Evolutionary conservation across 2,329 filamentous ascomycete species (phyloP).

Genomic region (Aspergillus neotritici): DNA sequence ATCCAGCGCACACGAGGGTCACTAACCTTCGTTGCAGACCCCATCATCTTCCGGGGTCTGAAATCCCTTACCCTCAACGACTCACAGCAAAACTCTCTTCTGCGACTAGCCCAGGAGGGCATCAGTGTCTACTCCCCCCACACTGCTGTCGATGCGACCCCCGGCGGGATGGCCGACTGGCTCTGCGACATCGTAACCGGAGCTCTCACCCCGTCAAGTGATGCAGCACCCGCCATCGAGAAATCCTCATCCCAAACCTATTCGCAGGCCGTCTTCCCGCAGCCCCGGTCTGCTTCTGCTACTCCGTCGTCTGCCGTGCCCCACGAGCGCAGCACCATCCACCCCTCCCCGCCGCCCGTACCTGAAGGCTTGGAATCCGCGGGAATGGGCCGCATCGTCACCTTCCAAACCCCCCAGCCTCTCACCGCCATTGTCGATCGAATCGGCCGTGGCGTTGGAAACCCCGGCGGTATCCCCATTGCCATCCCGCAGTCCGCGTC

Average conservation of each 20-base stretch:
- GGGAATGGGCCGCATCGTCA: constrained; percentile 58
- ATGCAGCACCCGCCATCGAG: constrained; percentile 6
- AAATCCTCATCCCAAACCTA: constrained; percentile 27
- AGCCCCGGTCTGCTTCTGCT: constrained; percentile 21
- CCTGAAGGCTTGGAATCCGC: constrained; percentile 44
- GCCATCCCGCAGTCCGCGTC: constrained; percentile 57
- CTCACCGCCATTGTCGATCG: constrained; percentile 56
- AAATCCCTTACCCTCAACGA: constrained; percentile 82
- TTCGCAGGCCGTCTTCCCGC: constrained; percentile 38
- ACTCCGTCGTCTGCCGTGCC: constrained; percentile 35
- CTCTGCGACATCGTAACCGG: constrained; percentile 77
- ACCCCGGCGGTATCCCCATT: constrained; percentile 59
- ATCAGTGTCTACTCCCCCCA: constrained; percentile 96
- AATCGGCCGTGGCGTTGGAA: constrained; percentile 58
- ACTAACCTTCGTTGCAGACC: constrained; percentile 54
- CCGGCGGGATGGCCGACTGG: constrained; percentile 86
- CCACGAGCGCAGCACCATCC: constrained; percentile 52
- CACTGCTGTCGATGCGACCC: constrained; percentile 85
- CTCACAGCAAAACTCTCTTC: constrained; percentile 77
- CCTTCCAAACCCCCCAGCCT: constrained; percentile 48
- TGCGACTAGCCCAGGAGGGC: constrained; percentile 75
- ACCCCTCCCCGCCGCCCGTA: constrained; percentile 38
- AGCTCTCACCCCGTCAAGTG: constrained; percentile 15
- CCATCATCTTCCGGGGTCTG: constrained; percentile 90
- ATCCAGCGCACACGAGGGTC: background rate